Conservation (phyloP, 345 rosid genomes). For the Eucalyptus globulus region DNA sequence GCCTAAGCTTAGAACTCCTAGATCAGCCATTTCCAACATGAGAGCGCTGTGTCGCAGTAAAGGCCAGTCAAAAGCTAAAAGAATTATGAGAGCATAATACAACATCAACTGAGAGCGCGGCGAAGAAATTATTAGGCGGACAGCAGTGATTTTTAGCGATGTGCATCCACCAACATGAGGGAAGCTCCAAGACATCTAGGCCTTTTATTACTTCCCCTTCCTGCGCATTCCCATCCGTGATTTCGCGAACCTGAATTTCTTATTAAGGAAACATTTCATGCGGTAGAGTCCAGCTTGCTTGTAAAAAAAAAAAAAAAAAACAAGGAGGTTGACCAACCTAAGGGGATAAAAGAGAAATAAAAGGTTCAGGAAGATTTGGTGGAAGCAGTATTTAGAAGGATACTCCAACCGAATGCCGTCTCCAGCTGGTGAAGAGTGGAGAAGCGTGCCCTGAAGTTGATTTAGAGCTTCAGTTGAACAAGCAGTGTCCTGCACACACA, state of each 20-base stretch:
- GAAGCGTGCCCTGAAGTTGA: conserved; percentile 63
- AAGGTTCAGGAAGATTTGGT: background rate
- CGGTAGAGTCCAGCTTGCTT: background rate
- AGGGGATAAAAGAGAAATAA: background rate
- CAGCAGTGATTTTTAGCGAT: background rate
- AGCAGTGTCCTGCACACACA: conserved; percentile 43
- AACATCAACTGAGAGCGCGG: background rate
- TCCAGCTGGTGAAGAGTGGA: conserved; percentile 57
- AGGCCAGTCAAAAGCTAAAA: background rate
- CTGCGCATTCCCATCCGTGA: conserved; percentile 82
- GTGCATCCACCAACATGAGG: background rate
- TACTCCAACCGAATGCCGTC: conserved; percentile 84
- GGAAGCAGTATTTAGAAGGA: conserved; percentile 23
- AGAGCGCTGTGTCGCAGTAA: background rate
- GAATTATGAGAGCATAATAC: background rate
- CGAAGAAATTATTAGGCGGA: background rate
- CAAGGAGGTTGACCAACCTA: background rate
- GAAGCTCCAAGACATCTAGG: background rate
- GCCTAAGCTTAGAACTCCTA: background rate
- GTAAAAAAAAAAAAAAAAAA: background rate
- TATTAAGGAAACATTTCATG: conserved; percentile 20
- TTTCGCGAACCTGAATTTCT: conserved; percentile 55
- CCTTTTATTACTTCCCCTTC: conserved; percentile 12
- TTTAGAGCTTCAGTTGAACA: conserved; percentile 67
- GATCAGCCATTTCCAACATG: background rate